A percentile compares a stretch with the other conserved stretches of the same genome.
Conservation (phyloP, 345 rosid genomes). For the Lagerstroemia speciosa region DNA sequence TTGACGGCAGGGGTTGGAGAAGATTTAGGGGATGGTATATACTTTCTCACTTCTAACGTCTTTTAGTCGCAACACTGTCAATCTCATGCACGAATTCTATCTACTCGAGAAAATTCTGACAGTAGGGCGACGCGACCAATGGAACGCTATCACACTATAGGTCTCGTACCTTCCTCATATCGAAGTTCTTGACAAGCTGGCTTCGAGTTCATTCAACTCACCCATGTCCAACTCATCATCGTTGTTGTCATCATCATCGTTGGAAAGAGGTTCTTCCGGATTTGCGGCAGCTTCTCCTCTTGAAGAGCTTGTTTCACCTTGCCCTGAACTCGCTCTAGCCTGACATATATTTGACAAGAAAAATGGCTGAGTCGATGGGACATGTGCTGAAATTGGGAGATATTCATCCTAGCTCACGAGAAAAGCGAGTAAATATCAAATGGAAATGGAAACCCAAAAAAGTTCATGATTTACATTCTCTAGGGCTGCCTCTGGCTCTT, state of each 20-base stretch:
- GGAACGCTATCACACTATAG: neutral
- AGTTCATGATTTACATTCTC: slow-evolving; percentile 28
- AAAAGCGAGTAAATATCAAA: neutral
- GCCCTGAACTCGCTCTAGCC: slow-evolving; percentile 20
- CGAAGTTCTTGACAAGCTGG: slow-evolving; percentile 65
- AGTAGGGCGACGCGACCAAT: no score
- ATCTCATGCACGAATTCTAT: no score
- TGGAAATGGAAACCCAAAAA: neutral
- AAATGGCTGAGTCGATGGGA: neutral
- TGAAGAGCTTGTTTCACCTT: slow-evolving; percentile 25
- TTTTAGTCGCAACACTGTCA: no score
- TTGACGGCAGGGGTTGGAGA: no score
- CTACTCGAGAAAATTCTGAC: no score
- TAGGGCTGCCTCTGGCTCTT: slow-evolving; percentile 31
- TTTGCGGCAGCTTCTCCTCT: slow-evolving; percentile 7
- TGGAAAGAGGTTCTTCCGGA: slow-evolving; percentile 20
- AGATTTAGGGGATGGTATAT: no score
- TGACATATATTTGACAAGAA: slow-evolving; percentile 10
- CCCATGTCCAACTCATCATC: slow-evolving; percentile 65
- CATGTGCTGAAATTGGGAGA: neutral
- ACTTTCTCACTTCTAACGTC: no score
- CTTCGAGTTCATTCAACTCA: slow-evolving; percentile 78
- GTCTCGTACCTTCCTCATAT: neutral
- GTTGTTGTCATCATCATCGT: slow-evolving; percentile 17
- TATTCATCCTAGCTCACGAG: neutral